Conservation (phyloP, 345 rosid genomes). For the Hibiscus syriacus region DNA sequence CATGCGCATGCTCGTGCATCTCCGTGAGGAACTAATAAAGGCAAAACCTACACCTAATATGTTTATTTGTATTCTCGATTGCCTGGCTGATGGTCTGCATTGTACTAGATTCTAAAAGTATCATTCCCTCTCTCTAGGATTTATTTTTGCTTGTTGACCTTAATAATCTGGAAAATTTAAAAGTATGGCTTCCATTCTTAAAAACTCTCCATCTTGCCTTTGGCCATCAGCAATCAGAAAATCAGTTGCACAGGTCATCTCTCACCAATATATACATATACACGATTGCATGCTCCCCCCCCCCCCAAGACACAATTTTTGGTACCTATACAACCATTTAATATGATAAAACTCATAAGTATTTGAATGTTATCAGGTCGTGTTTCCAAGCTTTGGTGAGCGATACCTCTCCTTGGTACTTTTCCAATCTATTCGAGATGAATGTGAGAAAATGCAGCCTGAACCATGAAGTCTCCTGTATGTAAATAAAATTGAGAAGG, state of each 20-base stretch:
- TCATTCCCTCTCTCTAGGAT: too few relatives aligned
- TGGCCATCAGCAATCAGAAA: background rate
- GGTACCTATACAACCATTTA: background rate
- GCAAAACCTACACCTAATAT: too few relatives aligned
- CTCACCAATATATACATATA: background rate
- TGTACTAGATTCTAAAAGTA: too few relatives aligned
- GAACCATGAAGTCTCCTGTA: slow-evolving; percentile 27
- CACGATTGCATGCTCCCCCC: background rate
- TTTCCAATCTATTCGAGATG: slow-evolving; percentile 88
- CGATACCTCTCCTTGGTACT: slow-evolving; percentile 78
- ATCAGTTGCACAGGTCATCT: background rate
- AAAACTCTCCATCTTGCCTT: background rate
- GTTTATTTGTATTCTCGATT: too few relatives aligned
- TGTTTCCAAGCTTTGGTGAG: slow-evolving; percentile 94
- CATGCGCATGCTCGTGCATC: too few relatives aligned
- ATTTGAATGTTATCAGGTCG: slow-evolving; percentile 57
- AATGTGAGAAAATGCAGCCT: slow-evolving; percentile 81
- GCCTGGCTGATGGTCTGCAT: too few relatives aligned
- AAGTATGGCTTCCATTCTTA: slow-evolving; percentile 1
- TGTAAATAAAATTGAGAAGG: background rate
- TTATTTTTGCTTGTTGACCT: too few relatives aligned
- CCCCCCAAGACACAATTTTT: background rate
- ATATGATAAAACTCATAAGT: background rate
- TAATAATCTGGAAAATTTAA: too few relatives aligned
- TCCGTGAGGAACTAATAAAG: too few relatives aligned